Evolutionary conservation across 495 filamentous ascomycete genomes (phyloP).

Genomic region (Trichoderma virens): DNA sequence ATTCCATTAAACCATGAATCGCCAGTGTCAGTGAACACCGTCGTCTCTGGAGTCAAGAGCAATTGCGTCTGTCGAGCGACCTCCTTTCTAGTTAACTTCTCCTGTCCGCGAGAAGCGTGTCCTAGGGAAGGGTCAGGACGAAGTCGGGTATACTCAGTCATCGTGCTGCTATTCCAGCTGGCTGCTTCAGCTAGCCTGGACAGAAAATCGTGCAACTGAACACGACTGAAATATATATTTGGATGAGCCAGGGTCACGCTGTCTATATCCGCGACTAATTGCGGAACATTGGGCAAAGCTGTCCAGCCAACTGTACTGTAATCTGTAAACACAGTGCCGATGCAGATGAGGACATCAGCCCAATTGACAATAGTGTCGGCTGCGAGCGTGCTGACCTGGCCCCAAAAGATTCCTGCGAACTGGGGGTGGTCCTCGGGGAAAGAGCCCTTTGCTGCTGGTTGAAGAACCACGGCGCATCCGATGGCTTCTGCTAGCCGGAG

Average conservation of each 20-base stretch:
- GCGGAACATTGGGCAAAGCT: constrained; percentile 17
- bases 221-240: constrained; percentile 20
- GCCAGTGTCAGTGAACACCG: constrained; percentile 20
- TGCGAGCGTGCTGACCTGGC: constrained; percentile 19
- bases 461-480: constrained; percentile 20
- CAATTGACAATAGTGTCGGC: constrained; percentile 20
- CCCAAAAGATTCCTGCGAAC: constrained; percentile 22
- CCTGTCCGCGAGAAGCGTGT: constrained; percentile 11
- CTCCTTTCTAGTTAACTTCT: constrained; percentile 18
- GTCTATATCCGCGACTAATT: constrained; percentile 19
- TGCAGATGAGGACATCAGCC: constrained; percentile 20
- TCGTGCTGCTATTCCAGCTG: constrained; percentile 15
- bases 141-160: constrained; percentile 20
- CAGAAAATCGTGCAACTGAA: constrained; percentile 18
- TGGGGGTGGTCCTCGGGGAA: constrained; percentile 20
- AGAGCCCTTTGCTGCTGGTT: constrained; percentile 23
- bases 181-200: constrained; percentile 12
- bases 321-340: constrained; percentile 19
- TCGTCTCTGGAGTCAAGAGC: constrained; percentile 12
- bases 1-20: constrained; percentile 24
- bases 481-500: constrained; percentile 18
- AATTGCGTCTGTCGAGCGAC: constrained; percentile 15
- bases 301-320: constrained; percentile 23
- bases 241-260: constrained; percentile 16
- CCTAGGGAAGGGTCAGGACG: constrained; percentile 14